A percentile compares a stretch with the other conserved stretches of the same genome.
phyloP scores from a whole-genome alignment of 2,329 filamentous ascomycete genomes.

The Chaetomiaceae sp. region DNA sequence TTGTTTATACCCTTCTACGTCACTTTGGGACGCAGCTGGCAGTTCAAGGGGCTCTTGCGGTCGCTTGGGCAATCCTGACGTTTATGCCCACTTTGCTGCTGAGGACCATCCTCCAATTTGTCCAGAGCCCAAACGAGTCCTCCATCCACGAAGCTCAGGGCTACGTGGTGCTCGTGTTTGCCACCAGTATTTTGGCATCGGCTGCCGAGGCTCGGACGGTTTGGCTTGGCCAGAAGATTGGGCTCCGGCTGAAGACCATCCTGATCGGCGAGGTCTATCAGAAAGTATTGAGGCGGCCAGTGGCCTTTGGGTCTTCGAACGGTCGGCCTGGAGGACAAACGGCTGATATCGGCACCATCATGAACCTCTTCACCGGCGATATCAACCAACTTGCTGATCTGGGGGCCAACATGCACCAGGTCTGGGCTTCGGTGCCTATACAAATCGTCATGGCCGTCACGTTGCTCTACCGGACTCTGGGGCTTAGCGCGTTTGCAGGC shows the following conservation, averaged over 20 bases:
- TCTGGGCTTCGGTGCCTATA: constrained; percentile 82
- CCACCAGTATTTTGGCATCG: constrained; percentile 74
- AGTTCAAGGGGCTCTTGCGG: constrained; percentile 8
- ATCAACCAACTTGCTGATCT: constrained; percentile 96
- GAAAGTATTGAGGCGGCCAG: constrained; percentile 85
- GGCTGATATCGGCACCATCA: constrained; percentile 89
- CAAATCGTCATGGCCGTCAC: constrained; percentile 75
- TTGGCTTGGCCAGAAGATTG: constrained; percentile 89
- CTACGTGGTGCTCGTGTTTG: constrained; percentile 81
- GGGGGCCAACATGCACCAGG: constrained; percentile 87
- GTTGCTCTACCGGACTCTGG: constrained; percentile 82
- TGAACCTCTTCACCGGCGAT: constrained; percentile 99
- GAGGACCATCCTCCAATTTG: constrained; percentile 75
- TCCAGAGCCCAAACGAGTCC: constrained; percentile 69
- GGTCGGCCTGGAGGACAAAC: constrained; percentile 55
- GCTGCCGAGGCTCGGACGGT: constrained; percentile 78
- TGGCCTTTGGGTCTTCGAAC: constrained; percentile 54
- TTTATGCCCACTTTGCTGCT: constrained; percentile 12
- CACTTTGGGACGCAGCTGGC: constrained; percentile 10
- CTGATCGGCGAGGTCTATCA: constrained; percentile 95
- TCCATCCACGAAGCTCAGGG: constrained; percentile 89
- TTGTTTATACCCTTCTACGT: constrained; percentile 8
- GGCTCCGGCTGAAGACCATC: constrained; percentile 83
- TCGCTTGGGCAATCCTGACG: constrained; percentile 9
- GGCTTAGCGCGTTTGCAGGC: constrained; percentile 85